Evolutionary conservation across 345 rosid genomes (phyloP), one percentile per base, ranked within the genome.

Genomic region (Euphorbia tirucalli): DNA sequence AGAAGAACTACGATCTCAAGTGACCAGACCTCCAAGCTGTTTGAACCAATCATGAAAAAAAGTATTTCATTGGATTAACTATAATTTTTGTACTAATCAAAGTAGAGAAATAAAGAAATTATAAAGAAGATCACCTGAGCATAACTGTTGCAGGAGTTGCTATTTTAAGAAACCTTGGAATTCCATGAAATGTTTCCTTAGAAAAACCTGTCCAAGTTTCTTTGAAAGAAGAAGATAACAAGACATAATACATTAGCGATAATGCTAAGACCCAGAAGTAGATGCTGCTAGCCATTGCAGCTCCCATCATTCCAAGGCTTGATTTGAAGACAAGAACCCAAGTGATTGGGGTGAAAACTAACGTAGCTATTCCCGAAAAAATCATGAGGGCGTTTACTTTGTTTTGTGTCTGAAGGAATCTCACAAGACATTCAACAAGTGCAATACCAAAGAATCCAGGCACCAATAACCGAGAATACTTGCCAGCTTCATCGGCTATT

Each of bases 1-100:
- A n/a, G n/a, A n/a, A 85, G 67, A 65, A 82, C 68, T 55, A 76
- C 56, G 58, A 82, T 52, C 68, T 80, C 84, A 32, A 80, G 83
- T 24, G 80, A 80, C 88, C 84, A 85, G 7, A 74, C 61, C 68
- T 85, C 84, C 66, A 85, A 63, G 73, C 88, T 85, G 76, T 27
- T 66, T 32, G 37, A 37, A 37, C 28, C 58, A 44, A 11, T 25
- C 1, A 5, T n/a, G n/a, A n/a, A n/a, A n/a, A n/a, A n/a, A n/a
- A n/a, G n/a, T n/a, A n/a, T n/a, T n/a, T n/a, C n/a, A n/a, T n/a
- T n/a, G n/a, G n/a, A n/a, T n/a, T n/a, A n/a, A n/a, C n/a, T n/a
- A n/a, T n/a, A n/a, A n/a, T n/a, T n/a, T n/a, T n/a, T n/a, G n/a
- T n/a, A n/a, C n/a, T n/a, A n/a, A n/a, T n/a, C n/a, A n/a, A n/a